Conservation (phyloP, 1,139 yeast genomes). For the Pichia sp. region DNA sequence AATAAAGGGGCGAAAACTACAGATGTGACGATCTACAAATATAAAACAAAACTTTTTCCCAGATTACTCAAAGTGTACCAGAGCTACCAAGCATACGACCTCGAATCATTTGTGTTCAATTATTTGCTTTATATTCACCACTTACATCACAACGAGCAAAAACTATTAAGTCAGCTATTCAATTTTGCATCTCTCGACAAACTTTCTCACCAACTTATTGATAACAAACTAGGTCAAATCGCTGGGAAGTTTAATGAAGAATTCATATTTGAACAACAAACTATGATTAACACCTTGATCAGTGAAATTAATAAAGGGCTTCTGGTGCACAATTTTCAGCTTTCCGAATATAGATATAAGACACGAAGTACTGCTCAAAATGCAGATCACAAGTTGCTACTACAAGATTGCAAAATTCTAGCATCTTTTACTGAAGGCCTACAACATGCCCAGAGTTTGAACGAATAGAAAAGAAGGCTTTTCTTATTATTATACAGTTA, state of each 20-base stretch:
- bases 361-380: conserved; percentile 13
- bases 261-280: background rate
- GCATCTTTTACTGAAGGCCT: background rate
- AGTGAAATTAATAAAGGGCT: conserved; percentile 10
- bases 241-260: background rate
- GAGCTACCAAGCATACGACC: conserved; percentile 5
- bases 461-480: background rate
- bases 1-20: background rate
- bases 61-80: conserved; percentile 9
- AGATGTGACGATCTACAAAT: conserved; percentile 3
- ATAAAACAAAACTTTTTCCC: conserved; percentile 3
- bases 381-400: background rate
- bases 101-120: conserved; percentile 10
- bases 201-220: conserved; percentile 1
- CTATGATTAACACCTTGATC: conserved; percentile 1
- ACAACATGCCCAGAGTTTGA: too few species aligned
- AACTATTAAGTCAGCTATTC: background rate
- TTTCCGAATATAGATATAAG: conserved; percentile 1
- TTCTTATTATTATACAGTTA: background rate
- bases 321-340: conserved; percentile 2
- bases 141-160: background rate
- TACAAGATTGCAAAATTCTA: background rate
- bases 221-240: background rate
- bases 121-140: background rate
- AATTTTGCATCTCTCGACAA: background rate